phyloP scores from a whole-genome alignment of 106 monocot genomes.

The Cymbidium sinense region DNA sequence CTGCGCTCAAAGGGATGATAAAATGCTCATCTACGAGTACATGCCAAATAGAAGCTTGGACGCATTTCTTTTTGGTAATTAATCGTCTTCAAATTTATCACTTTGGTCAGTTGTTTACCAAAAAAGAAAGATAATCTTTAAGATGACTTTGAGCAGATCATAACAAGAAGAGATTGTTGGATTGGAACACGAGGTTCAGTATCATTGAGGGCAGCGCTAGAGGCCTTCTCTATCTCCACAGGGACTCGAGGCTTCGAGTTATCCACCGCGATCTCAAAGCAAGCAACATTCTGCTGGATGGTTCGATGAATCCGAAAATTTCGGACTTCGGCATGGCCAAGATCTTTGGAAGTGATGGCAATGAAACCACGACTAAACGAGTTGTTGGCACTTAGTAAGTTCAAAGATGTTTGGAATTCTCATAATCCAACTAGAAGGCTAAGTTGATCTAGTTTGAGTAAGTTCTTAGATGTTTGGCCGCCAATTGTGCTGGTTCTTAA shows the following conservation, averaged over 20 bases:
- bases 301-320: slow-evolving; percentile 11
- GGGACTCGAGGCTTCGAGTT: slow-evolving; percentile 4
- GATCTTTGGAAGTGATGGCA: slow-evolving; percentile 10
- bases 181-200: slow-evolving; percentile 4
- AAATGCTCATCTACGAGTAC: slow-evolving; percentile 11
- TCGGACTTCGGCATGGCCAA: slow-evolving; percentile 16
- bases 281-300: slow-evolving; percentile 14
- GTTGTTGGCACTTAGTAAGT: slow-evolving; percentile 19
- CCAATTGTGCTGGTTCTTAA: too few species aligned
- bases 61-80: slow-evolving; percentile 8
- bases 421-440: too few species aligned
- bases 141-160: not conserved
- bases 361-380: not conserved
- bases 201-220: slow-evolving; percentile 11
- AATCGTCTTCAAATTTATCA: too few species aligned
- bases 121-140: too few species aligned
- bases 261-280: slow-evolving; percentile 14
- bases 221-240: slow-evolving; percentile 11
- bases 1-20: slow-evolving; percentile 1
- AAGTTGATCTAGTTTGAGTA: too few species aligned
- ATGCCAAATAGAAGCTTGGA: slow-evolving; percentile 15
- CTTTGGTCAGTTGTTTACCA: too few species aligned
- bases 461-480: too few species aligned
- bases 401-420: not conserved
- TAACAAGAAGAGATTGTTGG: not conserved